Percentiles rank a stretch among this genome's conserved stretches.
phyloP scores from a whole-genome alignment of 2,329 filamentous ascomycete species.

The Endothia cerciana region DNA sequence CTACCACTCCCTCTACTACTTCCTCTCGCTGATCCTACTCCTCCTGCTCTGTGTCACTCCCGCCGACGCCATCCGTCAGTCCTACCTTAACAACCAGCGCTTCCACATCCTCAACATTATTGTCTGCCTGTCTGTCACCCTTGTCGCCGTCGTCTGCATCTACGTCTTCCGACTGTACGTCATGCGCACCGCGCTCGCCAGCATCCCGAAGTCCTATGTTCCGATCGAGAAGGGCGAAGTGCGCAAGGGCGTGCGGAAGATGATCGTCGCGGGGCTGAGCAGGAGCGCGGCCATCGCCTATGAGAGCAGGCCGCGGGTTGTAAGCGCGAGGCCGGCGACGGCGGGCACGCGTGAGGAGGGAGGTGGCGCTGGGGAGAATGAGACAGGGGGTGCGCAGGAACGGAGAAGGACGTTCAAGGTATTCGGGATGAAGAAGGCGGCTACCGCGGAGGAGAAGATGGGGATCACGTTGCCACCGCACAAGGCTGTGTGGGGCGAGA shows the following conservation, averaged over 20 bases:
- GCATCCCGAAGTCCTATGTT: constrained; percentile 85
- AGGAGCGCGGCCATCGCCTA: constrained; percentile 82
- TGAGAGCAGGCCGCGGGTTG: constrained; percentile 71
- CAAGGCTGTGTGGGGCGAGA: constrained; percentile 73
- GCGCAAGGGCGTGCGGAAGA: constrained; percentile 70
- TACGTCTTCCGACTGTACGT: constrained; percentile 87
- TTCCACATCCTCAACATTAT: constrained; percentile 85
- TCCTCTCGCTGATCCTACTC: constrained; percentile 74
- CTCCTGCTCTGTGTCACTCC: constrained; percentile 79
- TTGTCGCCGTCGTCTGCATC: constrained; percentile 72
- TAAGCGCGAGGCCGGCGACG: constrained; percentile 34
- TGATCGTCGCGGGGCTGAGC: constrained; percentile 73
- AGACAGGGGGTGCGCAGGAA: constrained; percentile 4
- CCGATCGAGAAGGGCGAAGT: constrained; percentile 87
- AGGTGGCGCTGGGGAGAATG: constrained; percentile 6
- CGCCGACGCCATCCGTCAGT: constrained; percentile 79
- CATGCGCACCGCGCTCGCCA: constrained; percentile 75
- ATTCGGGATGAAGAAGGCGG: constrained; percentile 41
- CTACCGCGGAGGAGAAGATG: constrained; percentile 43
- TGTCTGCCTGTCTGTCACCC: constrained; percentile 74
- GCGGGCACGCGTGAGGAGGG: constrained; percentile 28
- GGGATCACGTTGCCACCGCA: constrained; percentile 54
- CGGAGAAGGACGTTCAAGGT: constrained; percentile 32
- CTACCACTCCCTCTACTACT: constrained; percentile 77
- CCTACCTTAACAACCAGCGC: constrained; percentile 65